These are phyloP conservation scores for Odonthalia washingtoniensis DNA, from an alignment of 31 red algal genomes.

Conservation along the genomic window DNA sequence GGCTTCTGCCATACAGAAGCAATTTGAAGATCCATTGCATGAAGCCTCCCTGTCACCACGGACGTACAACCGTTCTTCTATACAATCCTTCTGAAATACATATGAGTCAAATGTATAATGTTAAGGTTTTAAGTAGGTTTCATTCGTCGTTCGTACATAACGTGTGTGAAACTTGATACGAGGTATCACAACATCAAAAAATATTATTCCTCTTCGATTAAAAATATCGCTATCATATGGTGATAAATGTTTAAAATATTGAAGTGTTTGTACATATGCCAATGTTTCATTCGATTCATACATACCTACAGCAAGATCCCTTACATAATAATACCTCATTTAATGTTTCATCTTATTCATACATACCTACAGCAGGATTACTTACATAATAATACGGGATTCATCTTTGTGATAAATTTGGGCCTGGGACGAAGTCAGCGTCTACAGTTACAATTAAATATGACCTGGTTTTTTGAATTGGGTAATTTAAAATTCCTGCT, in stretches of 20 bases:
- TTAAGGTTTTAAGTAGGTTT: background rate
- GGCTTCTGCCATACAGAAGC: background rate
- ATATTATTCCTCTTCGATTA: slow-evolving; percentile 64
- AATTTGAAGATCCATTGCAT: background rate
- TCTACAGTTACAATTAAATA: too few relatives aligned
- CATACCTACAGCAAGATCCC: slow-evolving; percentile 14
- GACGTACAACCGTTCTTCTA: background rate
- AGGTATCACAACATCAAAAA: slow-evolving; percentile 62
- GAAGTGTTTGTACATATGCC: slow-evolving; percentile 68
- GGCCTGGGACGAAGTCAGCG: slow-evolving; percentile 71
- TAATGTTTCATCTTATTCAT: too few relatives aligned
- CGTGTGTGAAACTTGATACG: too few relatives aligned
- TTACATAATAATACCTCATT: too few relatives aligned
- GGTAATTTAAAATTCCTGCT: too few relatives aligned
- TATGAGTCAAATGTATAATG: background rate
- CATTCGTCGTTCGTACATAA: too few relatives aligned
- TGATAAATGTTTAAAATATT: slow-evolving; percentile 68
- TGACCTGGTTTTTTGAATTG: too few relatives aligned
- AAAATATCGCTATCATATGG: slow-evolving; percentile 74
- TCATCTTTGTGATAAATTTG: slow-evolving; percentile 71
- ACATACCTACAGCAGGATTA: too few relatives aligned
- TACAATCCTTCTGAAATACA: background rate
- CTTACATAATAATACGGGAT: slow-evolving; percentile 73
- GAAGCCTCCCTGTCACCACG: background rate
- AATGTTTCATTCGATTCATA: slow-evolving; percentile 80